Evolutionary conservation across 805 yeast genomes (phyloP).

Genomic region (Lipomyces spencermartinsiae): DNA sequence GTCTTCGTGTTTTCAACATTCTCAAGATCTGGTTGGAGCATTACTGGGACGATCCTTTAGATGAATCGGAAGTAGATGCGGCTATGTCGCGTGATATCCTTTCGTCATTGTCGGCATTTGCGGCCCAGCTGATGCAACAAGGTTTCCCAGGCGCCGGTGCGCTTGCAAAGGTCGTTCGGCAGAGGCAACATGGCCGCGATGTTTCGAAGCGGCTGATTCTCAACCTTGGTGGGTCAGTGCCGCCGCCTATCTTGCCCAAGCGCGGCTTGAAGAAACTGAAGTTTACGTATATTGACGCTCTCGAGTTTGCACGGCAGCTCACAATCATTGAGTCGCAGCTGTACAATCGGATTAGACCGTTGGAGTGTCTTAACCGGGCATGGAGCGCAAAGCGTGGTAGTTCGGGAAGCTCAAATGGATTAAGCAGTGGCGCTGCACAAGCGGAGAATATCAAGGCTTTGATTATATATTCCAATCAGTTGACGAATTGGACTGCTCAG

Average conservation of each 20-base stretch:
- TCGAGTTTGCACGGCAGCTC: slow-evolving; percentile 81
- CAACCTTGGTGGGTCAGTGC: slow-evolving; percentile 34
- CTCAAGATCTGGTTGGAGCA: slow-evolving; percentile 70
- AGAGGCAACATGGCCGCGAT: slow-evolving; percentile 39
- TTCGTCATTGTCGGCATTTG: slow-evolving; percentile 21
- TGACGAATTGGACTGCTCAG: slow-evolving; percentile 82
- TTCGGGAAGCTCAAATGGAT: slow-evolving; percentile 41
- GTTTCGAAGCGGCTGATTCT: slow-evolving; percentile 19
- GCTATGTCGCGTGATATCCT: slow-evolving; percentile 23
- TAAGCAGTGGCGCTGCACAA: slow-evolving; percentile 2
- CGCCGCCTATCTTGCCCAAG: slow-evolving; percentile 43
- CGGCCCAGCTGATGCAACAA: slow-evolving; percentile 25
- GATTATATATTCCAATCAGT: slow-evolving; percentile 76
- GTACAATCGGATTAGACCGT: slow-evolving; percentile 69
- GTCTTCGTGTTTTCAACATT: slow-evolving; percentile 65
- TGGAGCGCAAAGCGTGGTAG: slow-evolving; percentile 28
- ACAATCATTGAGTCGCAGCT: slow-evolving; percentile 74
- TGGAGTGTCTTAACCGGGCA: slow-evolving; percentile 55
- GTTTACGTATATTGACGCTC: slow-evolving; percentile 69
- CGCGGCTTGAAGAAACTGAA: slow-evolving; percentile 42
- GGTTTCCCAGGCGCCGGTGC: slow-evolving; percentile 37
- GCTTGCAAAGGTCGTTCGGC: slow-evolving; percentile 50
- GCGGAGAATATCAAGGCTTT: slow-evolving; percentile 52
- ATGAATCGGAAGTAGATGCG: slow-evolving; percentile 35
- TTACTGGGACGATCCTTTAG: slow-evolving; percentile 72